Evolutionary conservation across 169 alveolate species (phyloP).

Genomic region (Plasmodium cynomolgi): DNA sequence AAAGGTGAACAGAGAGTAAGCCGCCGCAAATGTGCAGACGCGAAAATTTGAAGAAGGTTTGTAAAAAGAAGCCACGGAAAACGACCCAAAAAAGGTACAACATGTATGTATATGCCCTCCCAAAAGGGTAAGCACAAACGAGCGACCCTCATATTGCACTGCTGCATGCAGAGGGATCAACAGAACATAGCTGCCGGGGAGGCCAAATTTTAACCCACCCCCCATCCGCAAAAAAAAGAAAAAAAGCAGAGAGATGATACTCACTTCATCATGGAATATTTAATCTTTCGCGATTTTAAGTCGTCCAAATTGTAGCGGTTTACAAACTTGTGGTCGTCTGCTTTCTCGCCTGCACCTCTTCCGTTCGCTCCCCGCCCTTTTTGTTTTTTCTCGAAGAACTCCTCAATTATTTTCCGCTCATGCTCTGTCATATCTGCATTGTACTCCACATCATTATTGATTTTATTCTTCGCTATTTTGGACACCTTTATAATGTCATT

Average conservation of each 20-base stretch:
- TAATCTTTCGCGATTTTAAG: constrained; percentile 30
- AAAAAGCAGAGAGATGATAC: background rate
- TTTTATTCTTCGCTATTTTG: constrained; percentile 38
- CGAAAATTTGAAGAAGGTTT: background rate
- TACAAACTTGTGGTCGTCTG: background rate
- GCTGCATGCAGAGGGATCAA: background rate
- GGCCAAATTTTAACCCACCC: background rate
- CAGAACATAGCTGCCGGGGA: background rate
- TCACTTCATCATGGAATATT: constrained; percentile 8
- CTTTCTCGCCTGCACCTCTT: background rate
- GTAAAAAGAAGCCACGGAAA: background rate
- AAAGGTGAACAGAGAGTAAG: background rate
- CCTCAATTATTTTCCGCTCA: constrained; percentile 33
- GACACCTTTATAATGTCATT: background rate
- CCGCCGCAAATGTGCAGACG: background rate
- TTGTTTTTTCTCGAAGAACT: constrained; percentile 52
- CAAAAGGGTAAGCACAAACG: background rate
- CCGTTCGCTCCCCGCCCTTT: background rate
- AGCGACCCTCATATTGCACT: background rate
- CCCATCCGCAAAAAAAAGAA: background rate
- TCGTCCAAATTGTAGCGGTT: constrained; percentile 51
- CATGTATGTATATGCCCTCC: background rate
- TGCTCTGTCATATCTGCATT: constrained; percentile 25
- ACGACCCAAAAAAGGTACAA: background rate
- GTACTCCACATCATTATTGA: constrained; percentile 32